Percentiles rank a stretch among this genome's conserved stretches.
Conservation (phyloP, 441 rosid genomes). For the Populus hybrid region DNA sequence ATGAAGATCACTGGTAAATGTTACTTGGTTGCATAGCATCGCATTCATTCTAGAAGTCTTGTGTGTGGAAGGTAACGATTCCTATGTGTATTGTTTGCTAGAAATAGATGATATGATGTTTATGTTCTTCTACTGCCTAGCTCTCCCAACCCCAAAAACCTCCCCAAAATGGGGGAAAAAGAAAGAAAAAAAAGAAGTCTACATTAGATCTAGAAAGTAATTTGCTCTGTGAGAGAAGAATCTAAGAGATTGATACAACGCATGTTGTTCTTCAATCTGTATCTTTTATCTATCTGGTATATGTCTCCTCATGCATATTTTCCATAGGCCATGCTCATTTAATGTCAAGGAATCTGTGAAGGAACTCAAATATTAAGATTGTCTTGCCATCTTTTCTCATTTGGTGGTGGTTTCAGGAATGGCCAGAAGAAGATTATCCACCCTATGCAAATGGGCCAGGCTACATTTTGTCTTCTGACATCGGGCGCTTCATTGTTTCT, state of each 20-base stretch:
- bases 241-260: neutral
- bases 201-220: neutral
- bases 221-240: neutral
- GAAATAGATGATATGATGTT: neutral
- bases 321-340: neutral
- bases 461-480: constrained; percentile 76
- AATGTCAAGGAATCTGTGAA: neutral
- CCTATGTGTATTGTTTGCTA: neutral
- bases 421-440: constrained; percentile 98
- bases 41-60: neutral
- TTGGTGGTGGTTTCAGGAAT: constrained; percentile 53
- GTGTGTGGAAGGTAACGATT: neutral
- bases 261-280: neutral
- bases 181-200: neutral
- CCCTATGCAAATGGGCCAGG: constrained; percentile 98
- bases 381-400: neutral
- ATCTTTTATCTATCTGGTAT: neutral
- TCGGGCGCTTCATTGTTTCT: constrained; percentile 62
- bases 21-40: neutral
- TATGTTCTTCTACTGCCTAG: no score
- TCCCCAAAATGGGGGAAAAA: neutral
- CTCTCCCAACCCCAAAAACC: neutral
- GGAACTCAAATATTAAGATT: neutral
- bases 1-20: neutral
- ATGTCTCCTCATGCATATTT: neutral